Evolutionary conservation across 2,329 filamentous ascomycete species (phyloP).

Genomic region (Colletotrichum eleusines): DNA sequence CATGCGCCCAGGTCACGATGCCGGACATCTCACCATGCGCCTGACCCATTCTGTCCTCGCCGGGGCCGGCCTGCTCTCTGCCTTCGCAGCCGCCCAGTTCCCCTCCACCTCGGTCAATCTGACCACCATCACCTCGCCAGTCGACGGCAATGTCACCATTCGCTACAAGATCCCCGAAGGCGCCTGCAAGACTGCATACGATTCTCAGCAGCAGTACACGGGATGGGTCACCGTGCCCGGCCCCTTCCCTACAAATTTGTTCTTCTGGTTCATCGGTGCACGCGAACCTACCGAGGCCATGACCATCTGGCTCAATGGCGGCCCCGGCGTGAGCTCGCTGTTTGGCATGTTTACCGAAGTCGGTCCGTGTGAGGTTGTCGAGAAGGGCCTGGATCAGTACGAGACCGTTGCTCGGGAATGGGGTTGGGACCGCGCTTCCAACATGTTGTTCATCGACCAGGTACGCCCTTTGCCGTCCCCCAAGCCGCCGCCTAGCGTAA

Average conservation of each 20-base stretch:
- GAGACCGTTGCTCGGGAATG: slow-evolving; percentile 69
- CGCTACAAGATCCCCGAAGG: slow-evolving; percentile 73
- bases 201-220: slow-evolving; percentile 75
- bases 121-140: slow-evolving; percentile 70
- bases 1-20: slow-evolving; percentile 41
- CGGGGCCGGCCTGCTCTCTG: slow-evolving; percentile 24
- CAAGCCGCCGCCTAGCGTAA: slow-evolving; percentile 43
- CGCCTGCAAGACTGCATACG: slow-evolving; percentile 74
- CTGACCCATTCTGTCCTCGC: slow-evolving; percentile 27
- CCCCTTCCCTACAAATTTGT: slow-evolving; percentile 63
- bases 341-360: slow-evolving; percentile 72
- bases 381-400: slow-evolving; percentile 61
- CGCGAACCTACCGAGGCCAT: slow-evolving; percentile 57
- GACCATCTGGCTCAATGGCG: slow-evolving; percentile 76
- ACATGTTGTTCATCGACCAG: slow-evolving; percentile 70
- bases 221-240: slow-evolving; percentile 76
- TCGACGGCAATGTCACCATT: slow-evolving; percentile 73
- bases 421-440: slow-evolving; percentile 72
- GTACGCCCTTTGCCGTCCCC: slow-evolving; percentile 49
- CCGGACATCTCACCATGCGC: slow-evolving; percentile 38
- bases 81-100: slow-evolving; percentile 37
- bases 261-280: slow-evolving; percentile 64
- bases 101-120: slow-evolving; percentile 51
- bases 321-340: slow-evolving; percentile 74
- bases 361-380: slow-evolving; percentile 65